A percentile compares a stretch with the other conserved stretches of the same genome.
Evolutionary conservation across 2,329 filamentous ascomycete species (phyloP).

Genomic region (Monosporascus sp.): DNA sequence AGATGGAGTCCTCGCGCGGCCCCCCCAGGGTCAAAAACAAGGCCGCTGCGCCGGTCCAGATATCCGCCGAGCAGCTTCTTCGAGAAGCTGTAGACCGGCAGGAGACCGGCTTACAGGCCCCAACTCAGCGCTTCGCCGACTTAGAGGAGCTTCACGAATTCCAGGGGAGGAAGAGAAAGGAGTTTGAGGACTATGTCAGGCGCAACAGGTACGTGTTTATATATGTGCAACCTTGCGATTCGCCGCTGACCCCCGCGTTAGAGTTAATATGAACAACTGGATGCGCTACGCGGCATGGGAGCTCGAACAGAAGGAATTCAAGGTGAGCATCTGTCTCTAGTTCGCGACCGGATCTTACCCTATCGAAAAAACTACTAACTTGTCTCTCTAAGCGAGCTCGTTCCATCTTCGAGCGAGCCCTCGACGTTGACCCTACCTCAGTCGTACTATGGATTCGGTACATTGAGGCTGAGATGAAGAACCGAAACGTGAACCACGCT

Average conservation of each 20-base stretch:
- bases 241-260: no score
- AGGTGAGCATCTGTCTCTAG: neutral
- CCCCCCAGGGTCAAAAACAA: constrained; percentile 99
- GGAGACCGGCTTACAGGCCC: constrained; percentile 80
- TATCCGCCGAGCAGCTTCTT: constrained; percentile 94
- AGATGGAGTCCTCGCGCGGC: constrained; percentile 85
- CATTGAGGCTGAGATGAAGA: constrained; percentile 94
- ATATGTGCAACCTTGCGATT: no score
- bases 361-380: neutral
- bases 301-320: constrained; percentile 95
- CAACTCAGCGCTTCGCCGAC: constrained; percentile 91
- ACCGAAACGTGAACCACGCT: constrained; percentile 91
- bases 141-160: constrained; percentile 97
- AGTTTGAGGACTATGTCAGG: constrained; percentile 96
- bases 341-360: no score
- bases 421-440: constrained; percentile 86
- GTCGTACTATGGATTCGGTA: constrained; percentile 88
- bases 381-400: constrained; percentile 58
- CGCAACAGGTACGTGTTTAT: constrained; percentile 57
- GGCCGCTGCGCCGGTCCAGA: constrained; percentile 83
- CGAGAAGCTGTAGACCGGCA: constrained; percentile 96
- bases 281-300: constrained; percentile 97
- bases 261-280: constrained; percentile 96
- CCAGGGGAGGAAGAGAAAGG: constrained; percentile 90
- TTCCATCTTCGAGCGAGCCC: constrained; percentile 87